Percentiles rank a stretch among this genome's conserved stretches.
Conservation (phyloP, 371 early-diverging fungal species). For the Mucor lusitanicus region DNA sequence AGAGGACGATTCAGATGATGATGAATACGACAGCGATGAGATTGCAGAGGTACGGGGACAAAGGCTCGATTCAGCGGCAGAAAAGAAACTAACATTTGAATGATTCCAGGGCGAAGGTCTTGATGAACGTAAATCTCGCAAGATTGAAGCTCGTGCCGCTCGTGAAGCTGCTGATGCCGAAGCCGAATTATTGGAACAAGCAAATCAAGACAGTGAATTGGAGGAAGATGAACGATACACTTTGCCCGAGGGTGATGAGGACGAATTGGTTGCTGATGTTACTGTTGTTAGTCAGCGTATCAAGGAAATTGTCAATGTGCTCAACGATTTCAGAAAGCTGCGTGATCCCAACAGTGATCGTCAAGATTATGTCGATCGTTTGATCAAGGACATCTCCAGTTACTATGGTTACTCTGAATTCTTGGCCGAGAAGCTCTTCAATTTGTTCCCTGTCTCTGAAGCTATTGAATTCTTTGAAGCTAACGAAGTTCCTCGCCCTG, state of each 20-base stretch:
- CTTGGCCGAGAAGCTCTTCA: slow-evolving; percentile 89
- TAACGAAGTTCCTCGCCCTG: slow-evolving; percentile 97
- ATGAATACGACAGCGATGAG: slow-evolving; percentile 41
- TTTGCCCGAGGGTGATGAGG: slow-evolving; percentile 74
- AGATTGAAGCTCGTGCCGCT: slow-evolving; percentile 62
- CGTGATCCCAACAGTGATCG: slow-evolving; percentile 78
- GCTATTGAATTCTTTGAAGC: slow-evolving; percentile 98
- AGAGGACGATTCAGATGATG: slow-evolving; percentile 41
- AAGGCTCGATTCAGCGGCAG: not conserved
- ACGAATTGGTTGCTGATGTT: slow-evolving; percentile 64
- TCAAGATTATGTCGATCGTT: slow-evolving; percentile 83
- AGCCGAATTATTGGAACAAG: slow-evolving; percentile 74
- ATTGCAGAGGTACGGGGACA: slow-evolving; percentile 35
- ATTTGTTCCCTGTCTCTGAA: slow-evolving; percentile 90
- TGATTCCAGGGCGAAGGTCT: slow-evolving; percentile 38
- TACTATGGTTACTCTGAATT: slow-evolving; percentile 97
- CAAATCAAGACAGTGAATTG: slow-evolving; percentile 74
- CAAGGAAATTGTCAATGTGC: slow-evolving; percentile 83
- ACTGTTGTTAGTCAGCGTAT: slow-evolving; percentile 84
- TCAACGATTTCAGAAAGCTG: slow-evolving; percentile 85
- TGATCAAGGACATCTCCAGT: slow-evolving; percentile 82
- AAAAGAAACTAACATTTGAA: not conserved
- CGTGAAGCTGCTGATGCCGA: slow-evolving; percentile 61
- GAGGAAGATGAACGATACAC: slow-evolving; percentile 69
- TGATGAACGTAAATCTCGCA: slow-evolving; percentile 75